phyloP scores from a whole-genome alignment of 1,284 basidiomycete species.

The Heterobasidion irregulare region DNA sequence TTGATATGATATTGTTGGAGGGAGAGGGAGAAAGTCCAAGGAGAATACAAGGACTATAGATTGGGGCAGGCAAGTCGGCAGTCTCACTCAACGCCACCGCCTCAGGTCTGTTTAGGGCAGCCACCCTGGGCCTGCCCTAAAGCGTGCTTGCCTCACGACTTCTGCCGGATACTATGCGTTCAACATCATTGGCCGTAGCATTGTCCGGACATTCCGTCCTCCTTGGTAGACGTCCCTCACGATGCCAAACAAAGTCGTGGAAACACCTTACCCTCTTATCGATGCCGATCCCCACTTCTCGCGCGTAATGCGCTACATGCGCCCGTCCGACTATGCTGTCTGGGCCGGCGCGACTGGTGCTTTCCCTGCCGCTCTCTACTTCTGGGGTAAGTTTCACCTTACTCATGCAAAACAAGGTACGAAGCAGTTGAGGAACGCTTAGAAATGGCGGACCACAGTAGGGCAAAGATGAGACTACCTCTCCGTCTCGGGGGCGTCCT shows the following conservation, averaged over 20 bases:
- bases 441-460: slow-evolving; percentile 42
- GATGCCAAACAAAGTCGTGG: slow-evolving; percentile 68
- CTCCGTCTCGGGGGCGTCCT: slow-evolving; percentile 41
- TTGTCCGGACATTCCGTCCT: no score
- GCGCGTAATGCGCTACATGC: slow-evolving; percentile 87
- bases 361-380: slow-evolving; percentile 69
- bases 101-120: background rate
- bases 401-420: background rate
- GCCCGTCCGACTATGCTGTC: slow-evolving; percentile 79
- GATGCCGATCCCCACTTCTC: slow-evolving; percentile 89
- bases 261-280: slow-evolving; percentile 76
- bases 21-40: background rate
- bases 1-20: background rate
- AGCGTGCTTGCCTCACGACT: slow-evolving; percentile 7
- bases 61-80: background rate
- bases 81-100: background rate
- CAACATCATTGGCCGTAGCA: background rate
- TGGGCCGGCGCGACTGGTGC: slow-evolving; percentile 81
- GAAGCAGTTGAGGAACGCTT: background rate
- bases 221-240: slow-evolving; percentile 14
- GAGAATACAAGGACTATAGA: background rate
- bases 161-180: background rate
- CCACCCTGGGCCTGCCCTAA: slow-evolving; percentile 9
- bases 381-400: slow-evolving; percentile 52
- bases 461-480: slow-evolving; percentile 30